Evolutionary conservation across 371 early-diverging fungal genomes (phyloP).

Genomic region (Actinomucor elegans): DNA sequence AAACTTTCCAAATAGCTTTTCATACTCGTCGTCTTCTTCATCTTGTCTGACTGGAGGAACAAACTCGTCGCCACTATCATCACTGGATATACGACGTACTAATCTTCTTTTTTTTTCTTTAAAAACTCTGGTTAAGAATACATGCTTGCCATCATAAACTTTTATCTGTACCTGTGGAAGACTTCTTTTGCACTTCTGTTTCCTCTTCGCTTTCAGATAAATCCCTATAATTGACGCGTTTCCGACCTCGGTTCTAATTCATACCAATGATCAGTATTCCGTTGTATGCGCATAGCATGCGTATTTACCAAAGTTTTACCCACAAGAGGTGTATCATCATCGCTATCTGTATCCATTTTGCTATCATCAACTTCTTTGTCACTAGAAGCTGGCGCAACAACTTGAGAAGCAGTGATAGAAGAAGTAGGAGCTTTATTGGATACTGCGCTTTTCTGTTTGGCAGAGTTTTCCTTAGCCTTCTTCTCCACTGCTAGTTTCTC

Average conservation of each 20-base stretch:
- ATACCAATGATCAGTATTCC: not conserved
- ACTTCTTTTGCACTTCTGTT: too few species aligned
- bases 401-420: too few species aligned
- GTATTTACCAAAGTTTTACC: not conserved
- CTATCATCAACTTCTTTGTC: not conserved
- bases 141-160: not conserved
- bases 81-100: conserved; percentile 1
- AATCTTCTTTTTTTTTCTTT: conserved; percentile 5
- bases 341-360: not conserved
- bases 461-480: not conserved
- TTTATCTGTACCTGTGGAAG: not conserved
- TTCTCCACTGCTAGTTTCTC: not conserved
- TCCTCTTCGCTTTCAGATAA: not conserved
- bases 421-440: too few species aligned
- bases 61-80: conserved; percentile 20
- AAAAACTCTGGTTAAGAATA: not conserved
- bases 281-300: not conserved
- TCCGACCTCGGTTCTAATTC: not conserved
- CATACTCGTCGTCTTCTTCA: not conserved
- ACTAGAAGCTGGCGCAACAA: too few species aligned
- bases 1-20: conserved; percentile 2
- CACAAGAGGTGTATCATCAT: not conserved
- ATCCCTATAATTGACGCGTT: conserved; percentile 3
- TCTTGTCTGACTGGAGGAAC: not conserved
- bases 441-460: not conserved